Base-by-base conservation (phyloP, 805 yeast genomes). In the Metschnikowia matae region DNA sequence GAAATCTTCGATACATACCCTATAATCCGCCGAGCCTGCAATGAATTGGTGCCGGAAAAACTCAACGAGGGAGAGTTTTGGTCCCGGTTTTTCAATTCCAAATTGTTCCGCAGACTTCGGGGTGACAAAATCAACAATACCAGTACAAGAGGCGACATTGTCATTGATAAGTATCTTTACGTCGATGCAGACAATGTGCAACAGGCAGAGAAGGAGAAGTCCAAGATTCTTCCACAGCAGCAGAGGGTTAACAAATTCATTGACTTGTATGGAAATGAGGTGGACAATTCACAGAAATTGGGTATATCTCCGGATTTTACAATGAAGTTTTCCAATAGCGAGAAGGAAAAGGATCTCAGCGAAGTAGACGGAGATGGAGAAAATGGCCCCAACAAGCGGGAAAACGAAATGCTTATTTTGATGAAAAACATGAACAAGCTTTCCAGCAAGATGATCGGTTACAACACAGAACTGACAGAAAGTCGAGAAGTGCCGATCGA, bases 1-100 rank as follows among this genome's bases (percentile, higher is more conserved):
- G 95, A 87, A 55, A 89, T 94, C 20, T 91, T 94, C 64, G 88
- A 84, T 46, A 96, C 92, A 52, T 94, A 92, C 62, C 99, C 99
- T 0, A 82, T 91, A 36, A 95, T 94, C 23, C 82, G 88, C 53
- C 82, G 80, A 54, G 98, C 98, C 0, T 94, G 87, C 62, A 84
- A 82, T 52, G 99, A 94, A 48, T 84, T 84, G 51, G 99, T 94
- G 4, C 99, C 98, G 0, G 59, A 54, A 13, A 84, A 85, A 54
- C 75, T 94, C 48, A 79, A 81, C 44, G 98, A 94, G 64, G 91
- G 92, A 39, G 96, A 87, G 62, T 94, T 94, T 60, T 94, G 99
- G 99, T 89, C 96, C 10, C 74, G 97, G 54, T 94, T 94, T 62
- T 94, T 94, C 75, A 84, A 89, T 60, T 90, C 97, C 0, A 86